phyloP scores from a whole-genome alignment of 108 stramenopile genomes.

The Nitzschia palea region DNA sequence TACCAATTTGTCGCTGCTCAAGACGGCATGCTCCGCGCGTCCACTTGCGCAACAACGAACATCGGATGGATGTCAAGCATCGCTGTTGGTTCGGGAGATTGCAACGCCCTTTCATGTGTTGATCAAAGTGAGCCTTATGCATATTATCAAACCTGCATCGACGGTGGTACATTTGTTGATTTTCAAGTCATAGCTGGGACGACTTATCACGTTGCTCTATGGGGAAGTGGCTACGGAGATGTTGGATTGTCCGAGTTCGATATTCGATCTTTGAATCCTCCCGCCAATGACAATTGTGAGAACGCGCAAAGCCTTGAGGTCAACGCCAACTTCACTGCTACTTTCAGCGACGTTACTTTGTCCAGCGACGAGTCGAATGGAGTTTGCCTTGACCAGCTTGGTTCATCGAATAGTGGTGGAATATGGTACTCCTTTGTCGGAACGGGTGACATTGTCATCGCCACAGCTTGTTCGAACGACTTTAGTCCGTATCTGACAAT shows the following conservation, averaged over 20 bases:
- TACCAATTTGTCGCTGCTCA: background rate
- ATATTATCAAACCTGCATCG: background rate
- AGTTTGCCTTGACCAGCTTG: too few relatives aligned
- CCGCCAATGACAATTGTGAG: background rate
- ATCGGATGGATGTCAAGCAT: background rate
- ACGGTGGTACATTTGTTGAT: background rate
- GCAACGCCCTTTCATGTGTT: background rate
- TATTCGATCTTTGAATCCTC: background rate
- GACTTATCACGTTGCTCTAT: background rate
- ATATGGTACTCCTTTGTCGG: slow-evolving; percentile 22
- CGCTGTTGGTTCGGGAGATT: background rate
- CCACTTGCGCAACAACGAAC: background rate
- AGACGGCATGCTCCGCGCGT: background rate
- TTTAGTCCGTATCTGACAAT: slow-evolving; percentile 6
- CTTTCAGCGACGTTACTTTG: background rate
- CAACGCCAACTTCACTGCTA: background rate
- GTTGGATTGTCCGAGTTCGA: background rate
- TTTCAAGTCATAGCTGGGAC: background rate
- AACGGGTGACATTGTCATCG: slow-evolving; percentile 1
- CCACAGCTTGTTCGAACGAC: slow-evolving; percentile 13
- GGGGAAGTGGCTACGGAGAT: background rate
- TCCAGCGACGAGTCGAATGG: background rate
- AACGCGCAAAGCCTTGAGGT: background rate
- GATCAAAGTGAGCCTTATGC: background rate
- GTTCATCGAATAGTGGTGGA: background rate